phyloP scores from a whole-genome alignment of 257 asterid species.

The Echites panduratus region DNA sequence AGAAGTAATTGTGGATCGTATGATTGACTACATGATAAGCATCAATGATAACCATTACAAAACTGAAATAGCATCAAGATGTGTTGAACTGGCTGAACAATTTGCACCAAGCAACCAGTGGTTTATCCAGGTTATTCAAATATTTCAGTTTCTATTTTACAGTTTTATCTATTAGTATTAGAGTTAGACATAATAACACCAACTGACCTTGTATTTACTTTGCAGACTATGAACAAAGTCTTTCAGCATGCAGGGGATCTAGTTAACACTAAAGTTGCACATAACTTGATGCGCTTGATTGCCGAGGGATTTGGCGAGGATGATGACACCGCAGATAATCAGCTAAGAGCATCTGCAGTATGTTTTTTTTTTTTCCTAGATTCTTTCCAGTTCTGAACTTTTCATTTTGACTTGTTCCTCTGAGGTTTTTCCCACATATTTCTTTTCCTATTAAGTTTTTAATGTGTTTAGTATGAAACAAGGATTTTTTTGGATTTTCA shows the following conservation, averaged over 20 bases:
- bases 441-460: neutral
- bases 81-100: conserved; percentile 98
- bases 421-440: neutral
- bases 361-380: conserved; percentile 29
- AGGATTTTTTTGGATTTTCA: neutral
- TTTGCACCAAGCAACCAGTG: conserved; percentile 98
- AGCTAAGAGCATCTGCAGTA: conserved; percentile 98
- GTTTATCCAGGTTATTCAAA: conserved; percentile 79
- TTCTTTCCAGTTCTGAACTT: conserved; percentile 18
- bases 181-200: conserved; percentile 8
- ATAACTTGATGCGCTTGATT: conserved; percentile 90
- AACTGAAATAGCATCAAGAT: conserved; percentile 98
- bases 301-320: conserved; percentile 98
- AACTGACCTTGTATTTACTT: conserved; percentile 22
- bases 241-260: conserved; percentile 98
- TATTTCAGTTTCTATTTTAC: conserved; percentile 7
- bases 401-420: neutral
- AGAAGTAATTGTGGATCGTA: conserved; percentile 94
- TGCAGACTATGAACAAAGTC: conserved; percentile 96
- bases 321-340: conserved; percentile 74
- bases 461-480: neutral
- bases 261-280: conserved; percentile 86
- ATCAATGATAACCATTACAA: conserved; percentile 82
- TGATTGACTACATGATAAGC: conserved; percentile 94
- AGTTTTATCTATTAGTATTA: conserved; percentile 15